phyloP scores from a whole-genome alignment of 371 early-diverging fungal genomes.

The Mortierella sp. region DNA sequence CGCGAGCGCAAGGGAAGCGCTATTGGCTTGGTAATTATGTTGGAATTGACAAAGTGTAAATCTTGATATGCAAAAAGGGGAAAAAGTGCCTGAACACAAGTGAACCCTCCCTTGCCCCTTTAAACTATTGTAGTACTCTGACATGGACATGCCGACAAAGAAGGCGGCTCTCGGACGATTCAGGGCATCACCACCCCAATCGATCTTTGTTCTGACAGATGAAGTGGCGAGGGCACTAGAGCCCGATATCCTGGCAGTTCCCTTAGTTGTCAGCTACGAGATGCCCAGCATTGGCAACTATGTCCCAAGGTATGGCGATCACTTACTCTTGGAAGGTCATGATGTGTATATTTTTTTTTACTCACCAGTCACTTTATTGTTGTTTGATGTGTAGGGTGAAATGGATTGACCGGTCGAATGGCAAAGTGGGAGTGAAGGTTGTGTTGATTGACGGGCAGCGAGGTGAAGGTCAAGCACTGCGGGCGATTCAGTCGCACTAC shows the following conservation, averaged over 20 bases:
- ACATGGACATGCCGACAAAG: constrained; percentile 45
- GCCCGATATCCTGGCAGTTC: constrained; percentile 36
- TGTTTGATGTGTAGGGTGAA: constrained; percentile 29
- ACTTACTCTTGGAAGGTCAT: not conserved
- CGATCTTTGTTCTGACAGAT: constrained; percentile 44
- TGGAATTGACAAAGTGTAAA: not conserved
- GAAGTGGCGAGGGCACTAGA: constrained; percentile 31
- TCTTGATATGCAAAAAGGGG: not conserved
- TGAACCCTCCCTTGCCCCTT: not conserved
- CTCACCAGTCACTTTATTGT: not conserved
- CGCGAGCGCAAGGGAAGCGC: constrained; percentile 47
- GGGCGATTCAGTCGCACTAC: constrained; percentile 51
- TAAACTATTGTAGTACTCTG: constrained; percentile 36
- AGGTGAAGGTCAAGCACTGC: constrained; percentile 42
- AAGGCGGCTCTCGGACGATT: constrained; percentile 38
- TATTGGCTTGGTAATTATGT: constrained; percentile 30
- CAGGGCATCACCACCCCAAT: constrained; percentile 21
- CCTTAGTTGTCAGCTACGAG: constrained; percentile 50
- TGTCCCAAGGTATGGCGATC: constrained; percentile 48
- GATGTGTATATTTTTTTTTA: not conserved
- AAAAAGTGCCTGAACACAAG: not conserved
- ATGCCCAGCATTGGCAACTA: constrained; percentile 42
- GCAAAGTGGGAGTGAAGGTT: constrained; percentile 50
- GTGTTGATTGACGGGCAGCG: constrained; percentile 51
- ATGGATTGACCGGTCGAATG: constrained; percentile 55